phyloP scores from a whole-genome alignment of 306 rosid species.

The Alnus glutinosa region DNA sequence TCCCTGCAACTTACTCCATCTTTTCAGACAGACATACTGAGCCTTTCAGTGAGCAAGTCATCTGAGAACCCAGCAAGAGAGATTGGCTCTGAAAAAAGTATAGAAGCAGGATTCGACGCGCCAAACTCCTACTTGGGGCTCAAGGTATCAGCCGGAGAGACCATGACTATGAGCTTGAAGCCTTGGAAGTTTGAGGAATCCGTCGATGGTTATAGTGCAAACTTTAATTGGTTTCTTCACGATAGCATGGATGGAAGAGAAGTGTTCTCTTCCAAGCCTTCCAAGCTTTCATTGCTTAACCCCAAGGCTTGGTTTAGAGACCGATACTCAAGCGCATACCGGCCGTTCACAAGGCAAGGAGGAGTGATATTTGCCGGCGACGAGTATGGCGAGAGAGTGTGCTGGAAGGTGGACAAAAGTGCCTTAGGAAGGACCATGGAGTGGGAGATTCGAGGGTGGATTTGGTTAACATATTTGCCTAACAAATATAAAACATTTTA shows the following conservation, averaged over 20 bases:
- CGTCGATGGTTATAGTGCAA: constrained; percentile 72
- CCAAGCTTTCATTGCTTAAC: constrained; percentile 60
- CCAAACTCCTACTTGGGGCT: constrained; percentile 59
- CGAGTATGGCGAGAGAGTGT: constrained; percentile 73
- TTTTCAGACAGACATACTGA: constrained; percentile 53
- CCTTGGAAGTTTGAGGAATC: constrained; percentile 94
- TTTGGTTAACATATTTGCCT: constrained; percentile 94
- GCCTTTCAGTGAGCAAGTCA: constrained; percentile 81
- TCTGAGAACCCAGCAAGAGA: constrained; percentile 76
- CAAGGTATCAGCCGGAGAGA: constrained; percentile 63
- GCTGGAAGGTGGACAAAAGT: constrained; percentile 78
- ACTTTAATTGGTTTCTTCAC: constrained; percentile 80
- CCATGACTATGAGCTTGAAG: constrained; percentile 56
- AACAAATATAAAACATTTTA: constrained; percentile 70
- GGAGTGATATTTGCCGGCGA: constrained; percentile 86
- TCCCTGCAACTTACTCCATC: constrained; percentile 75
- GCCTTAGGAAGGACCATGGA: constrained; percentile 75
- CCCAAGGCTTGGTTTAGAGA: constrained; percentile 84
- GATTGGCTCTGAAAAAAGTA: constrained; percentile 51
- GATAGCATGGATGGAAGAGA: constrained; percentile 75
- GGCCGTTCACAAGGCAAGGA: constrained; percentile 90
- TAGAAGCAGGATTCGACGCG: constrained; percentile 78
- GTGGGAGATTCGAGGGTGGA: constrained; percentile 90
- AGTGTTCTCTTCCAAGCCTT: constrained; percentile 73
- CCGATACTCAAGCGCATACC: constrained; percentile 71